phyloP scores from a whole-genome alignment of 805 yeast genomes.

The Suhomyces pyralidae region DNA sequence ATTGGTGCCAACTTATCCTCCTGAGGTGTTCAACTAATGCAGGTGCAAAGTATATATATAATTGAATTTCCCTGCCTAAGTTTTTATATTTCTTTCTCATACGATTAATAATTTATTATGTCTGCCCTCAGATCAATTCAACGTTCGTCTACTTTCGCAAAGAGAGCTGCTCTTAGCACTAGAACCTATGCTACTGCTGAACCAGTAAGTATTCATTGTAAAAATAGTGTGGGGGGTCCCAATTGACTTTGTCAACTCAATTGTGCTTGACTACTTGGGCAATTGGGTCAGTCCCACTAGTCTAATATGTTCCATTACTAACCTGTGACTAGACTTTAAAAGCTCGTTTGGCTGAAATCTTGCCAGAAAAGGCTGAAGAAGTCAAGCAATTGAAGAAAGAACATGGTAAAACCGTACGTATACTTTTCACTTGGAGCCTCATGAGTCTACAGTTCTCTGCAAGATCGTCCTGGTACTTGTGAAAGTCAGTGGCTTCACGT shows the following conservation, averaged over 20 bases:
- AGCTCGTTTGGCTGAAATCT: conserved; percentile 88
- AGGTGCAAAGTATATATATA: conserved; percentile 8
- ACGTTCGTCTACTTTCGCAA: conserved; percentile 31
- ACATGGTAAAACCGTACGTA: conserved; percentile 74
- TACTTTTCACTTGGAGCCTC: neutral
- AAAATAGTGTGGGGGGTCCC: neutral
- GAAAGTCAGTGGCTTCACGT: neutral
- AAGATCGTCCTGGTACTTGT: neutral
- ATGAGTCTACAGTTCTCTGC: neutral
- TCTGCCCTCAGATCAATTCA: conserved; percentile 37
- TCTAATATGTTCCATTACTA: conserved; percentile 6
- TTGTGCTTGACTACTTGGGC: neutral
- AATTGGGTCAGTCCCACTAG: neutral
- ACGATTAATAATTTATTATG: conserved; percentile 17
- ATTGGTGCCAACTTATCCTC: neutral
- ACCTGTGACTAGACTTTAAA: conserved; percentile 61
- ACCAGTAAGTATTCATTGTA: conserved; percentile 21
- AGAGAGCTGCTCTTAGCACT: conserved; percentile 19
- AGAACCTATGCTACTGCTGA: conserved; percentile 38
- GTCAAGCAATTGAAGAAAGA: conserved; percentile 86
- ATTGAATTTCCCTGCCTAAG: conserved; percentile 8
- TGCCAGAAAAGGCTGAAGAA: conserved; percentile 90
- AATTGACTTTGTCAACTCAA: neutral
- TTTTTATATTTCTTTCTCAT: conserved; percentile 9
- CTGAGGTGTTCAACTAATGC: neutral